Evolutionary conservation across 345 rosid genomes (phyloP).

Genomic region (Pseudoturritis turrita): DNA sequence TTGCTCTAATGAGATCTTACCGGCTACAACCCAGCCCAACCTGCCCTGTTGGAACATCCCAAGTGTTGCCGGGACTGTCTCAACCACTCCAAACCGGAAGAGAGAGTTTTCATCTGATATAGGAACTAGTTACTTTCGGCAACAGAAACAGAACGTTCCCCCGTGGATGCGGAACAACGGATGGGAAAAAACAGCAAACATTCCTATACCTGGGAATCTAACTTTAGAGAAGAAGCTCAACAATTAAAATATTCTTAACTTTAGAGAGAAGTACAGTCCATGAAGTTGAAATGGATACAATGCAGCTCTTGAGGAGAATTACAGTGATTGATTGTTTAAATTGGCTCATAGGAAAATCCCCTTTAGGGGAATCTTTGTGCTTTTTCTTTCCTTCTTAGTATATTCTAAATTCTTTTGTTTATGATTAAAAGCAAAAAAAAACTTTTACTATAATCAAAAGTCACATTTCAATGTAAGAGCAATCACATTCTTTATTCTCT

Average conservation of each 20-base stretch:
- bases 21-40: slow-evolving; percentile 29
- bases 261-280: slow-evolving; percentile 23
- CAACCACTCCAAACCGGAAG: slow-evolving; percentile 42
- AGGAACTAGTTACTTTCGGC: slow-evolving; percentile 74
- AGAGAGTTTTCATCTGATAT: slow-evolving; percentile 52
- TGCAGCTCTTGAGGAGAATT: slow-evolving; percentile 33
- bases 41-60: slow-evolving; percentile 33
- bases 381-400: slow-evolving; percentile 32
- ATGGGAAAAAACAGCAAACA: slow-evolving; percentile 31
- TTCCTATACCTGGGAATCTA: slow-evolving; percentile 24
- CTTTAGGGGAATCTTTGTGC: slow-evolving; percentile 33
- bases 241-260: slow-evolving; percentile 6
- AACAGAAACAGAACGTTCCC: slow-evolving; percentile 62
- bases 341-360: slow-evolving; percentile 31
- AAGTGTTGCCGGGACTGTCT: slow-evolving; percentile 19
- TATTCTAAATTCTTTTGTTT: slow-evolving; percentile 54
- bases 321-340: slow-evolving; percentile 37
- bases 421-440: not conserved
- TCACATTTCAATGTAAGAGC: slow-evolving; percentile 20
- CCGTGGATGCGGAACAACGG: slow-evolving; percentile 62
- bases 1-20: slow-evolving; percentile 33
- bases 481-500: slow-evolving; percentile 20
- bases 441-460: not conserved
- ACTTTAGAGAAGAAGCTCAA: slow-evolving; percentile 27
- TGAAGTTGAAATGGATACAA: slow-evolving; percentile 37